Conservation (phyloP, 2,329 filamentous ascomycete genomes). For the Endocalyx cinctus region DNA sequence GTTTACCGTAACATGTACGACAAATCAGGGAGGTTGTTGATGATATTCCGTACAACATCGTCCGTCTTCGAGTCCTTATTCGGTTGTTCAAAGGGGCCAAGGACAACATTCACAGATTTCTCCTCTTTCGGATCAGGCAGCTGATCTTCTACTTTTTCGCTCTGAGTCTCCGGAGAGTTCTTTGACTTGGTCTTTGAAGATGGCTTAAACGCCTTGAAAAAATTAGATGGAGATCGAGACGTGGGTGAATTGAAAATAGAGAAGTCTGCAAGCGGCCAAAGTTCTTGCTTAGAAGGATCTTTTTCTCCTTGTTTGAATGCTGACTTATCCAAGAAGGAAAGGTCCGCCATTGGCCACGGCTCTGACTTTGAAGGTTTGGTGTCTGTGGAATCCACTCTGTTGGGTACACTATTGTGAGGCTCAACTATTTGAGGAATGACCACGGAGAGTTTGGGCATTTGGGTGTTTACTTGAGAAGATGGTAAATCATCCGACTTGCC, state of each 20-base stretch:
- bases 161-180: no score
- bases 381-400: no score
- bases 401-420: no score
- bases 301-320: conserved; percentile 6
- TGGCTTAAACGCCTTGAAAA: no score
- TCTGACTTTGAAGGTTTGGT: conserved; percentile 6
- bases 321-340: conserved; percentile 18
- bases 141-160: no score
- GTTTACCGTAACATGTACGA: conserved; percentile 44
- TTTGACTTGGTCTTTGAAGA: no score
- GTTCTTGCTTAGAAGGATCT: no score
- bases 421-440: no score
- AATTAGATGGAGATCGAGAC: conserved; percentile 3
- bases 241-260: conserved; percentile 11
- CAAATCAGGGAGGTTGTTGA: conserved; percentile 37
- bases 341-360: conserved; percentile 16
- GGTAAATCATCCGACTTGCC: conserved; percentile 1
- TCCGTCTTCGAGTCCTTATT: conserved; percentile 16
- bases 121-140: no score
- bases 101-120: conserved; percentile 6
- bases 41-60: conserved; percentile 29
- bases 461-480: conserved; percentile 2
- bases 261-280: conserved; percentile 9
- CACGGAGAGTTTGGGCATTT: no score
- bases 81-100: conserved; percentile 12